These are phyloP conservation scores for Saccharomycopsis phalli DNA, from an alignment of 1,139 yeast genomes.

Conservation along the genomic window DNA sequence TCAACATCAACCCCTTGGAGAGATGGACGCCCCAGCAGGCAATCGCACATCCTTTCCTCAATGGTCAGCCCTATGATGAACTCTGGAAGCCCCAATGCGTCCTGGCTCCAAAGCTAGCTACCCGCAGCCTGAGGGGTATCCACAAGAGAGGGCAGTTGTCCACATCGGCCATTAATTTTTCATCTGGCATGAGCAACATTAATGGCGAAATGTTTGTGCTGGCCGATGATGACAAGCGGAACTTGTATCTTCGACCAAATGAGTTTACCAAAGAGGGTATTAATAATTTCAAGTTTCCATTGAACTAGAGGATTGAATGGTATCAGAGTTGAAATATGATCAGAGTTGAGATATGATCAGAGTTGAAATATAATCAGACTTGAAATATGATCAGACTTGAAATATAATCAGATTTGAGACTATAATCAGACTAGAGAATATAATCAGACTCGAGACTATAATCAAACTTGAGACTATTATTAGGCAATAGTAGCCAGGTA, in stretches of 20 bases:
- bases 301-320: too few species aligned
- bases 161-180: slow-evolving; percentile 14
- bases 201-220: not conserved
- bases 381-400: too few species aligned
- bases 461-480: too few species aligned
- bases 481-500: too few species aligned
- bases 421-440: too few species aligned
- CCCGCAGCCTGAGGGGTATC: slow-evolving; percentile 6
- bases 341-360: too few species aligned
- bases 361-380: too few species aligned
- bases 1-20: slow-evolving; percentile 83
- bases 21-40: slow-evolving; percentile 98
- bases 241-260: not conserved
- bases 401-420: too few species aligned
- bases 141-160: slow-evolving; percentile 19
- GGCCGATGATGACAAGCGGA: not conserved
- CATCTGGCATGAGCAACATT: not conserved
- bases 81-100: slow-evolving; percentile 40
- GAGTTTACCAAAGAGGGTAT: slow-evolving; percentile 7
- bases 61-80: slow-evolving; percentile 37
- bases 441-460: too few species aligned
- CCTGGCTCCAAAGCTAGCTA: not conserved
- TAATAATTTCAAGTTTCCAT: slow-evolving; percentile 14
- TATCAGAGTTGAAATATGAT: too few species aligned
- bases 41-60: slow-evolving; percentile 80